Evolutionary conservation across 2,329 filamentous ascomycete species (phyloP).

Genomic region (Elsinoe australis): DNA sequence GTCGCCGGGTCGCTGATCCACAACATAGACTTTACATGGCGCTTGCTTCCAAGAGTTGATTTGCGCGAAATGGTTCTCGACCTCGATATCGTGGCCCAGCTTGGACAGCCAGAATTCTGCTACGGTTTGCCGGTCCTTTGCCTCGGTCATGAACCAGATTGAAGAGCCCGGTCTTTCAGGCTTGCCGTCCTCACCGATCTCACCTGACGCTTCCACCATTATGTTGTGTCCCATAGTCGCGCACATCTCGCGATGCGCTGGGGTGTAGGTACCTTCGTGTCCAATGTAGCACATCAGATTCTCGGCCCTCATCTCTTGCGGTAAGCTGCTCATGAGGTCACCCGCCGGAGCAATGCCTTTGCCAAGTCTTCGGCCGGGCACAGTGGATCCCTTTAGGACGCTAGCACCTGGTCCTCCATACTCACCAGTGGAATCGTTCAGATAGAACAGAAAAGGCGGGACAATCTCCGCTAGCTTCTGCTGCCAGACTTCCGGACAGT

Average conservation of each 20-base stretch:
- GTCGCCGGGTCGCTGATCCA: constrained; percentile 84
- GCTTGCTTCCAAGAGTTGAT: constrained; percentile 93
- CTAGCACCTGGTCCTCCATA: constrained; percentile 49
- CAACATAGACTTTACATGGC: constrained; percentile 84
- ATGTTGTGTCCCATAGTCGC: constrained; percentile 93
- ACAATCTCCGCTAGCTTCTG: constrained; percentile 69
- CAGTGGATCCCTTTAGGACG: constrained; percentile 37
- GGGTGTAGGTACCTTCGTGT: constrained; percentile 94
- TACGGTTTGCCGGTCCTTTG: constrained; percentile 80
- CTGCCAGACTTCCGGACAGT: constrained; percentile 83
- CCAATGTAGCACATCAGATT: constrained; percentile 99
- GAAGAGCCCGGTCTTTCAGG: constrained; percentile 71
- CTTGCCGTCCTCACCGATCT: constrained; percentile 60
- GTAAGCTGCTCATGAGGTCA: constrained; percentile 90
- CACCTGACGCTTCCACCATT: constrained; percentile 82
- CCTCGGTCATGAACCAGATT: constrained; percentile 98
- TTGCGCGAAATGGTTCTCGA: constrained; percentile 94
- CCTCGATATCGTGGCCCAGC: constrained; percentile 91
- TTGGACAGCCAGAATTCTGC: constrained; percentile 90
- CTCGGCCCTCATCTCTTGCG: constrained; percentile 77
- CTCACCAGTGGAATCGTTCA: constrained; percentile 68
- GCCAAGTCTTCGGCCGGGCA: constrained; percentile 42
- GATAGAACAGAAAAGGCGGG: constrained; percentile 76
- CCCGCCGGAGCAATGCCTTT: constrained; percentile 64
- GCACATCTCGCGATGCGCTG: constrained; percentile 95